Percentiles rank a stretch among this genome's conserved stretches.
Conservation (phyloP, 495 filamentous ascomycete genomes). For the Hypomontagnella submonticulosa region DNA sequence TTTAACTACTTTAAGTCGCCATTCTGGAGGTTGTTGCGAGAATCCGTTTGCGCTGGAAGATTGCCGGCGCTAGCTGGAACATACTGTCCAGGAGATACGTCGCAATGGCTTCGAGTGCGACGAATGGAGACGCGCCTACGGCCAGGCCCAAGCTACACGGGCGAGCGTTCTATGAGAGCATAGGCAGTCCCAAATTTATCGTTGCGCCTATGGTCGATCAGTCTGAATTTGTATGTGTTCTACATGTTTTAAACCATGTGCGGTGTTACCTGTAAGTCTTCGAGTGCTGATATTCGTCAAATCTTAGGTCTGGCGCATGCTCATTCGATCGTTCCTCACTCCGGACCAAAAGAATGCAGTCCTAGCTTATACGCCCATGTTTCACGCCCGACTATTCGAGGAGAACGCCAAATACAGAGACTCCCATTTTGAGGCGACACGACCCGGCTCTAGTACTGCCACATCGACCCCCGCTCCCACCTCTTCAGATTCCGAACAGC, state of each 20-base stretch:
- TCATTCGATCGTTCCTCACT: constrained; percentile 88
- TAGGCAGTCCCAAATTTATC: constrained; percentile 89
- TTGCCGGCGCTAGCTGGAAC: constrained; percentile 31
- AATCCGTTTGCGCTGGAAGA: constrained; percentile 23
- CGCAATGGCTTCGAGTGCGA: constrained; percentile 30
- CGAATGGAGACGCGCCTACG: constrained; percentile 18
- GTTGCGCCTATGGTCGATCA: constrained; percentile 98
- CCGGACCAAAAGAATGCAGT: constrained; percentile 67
- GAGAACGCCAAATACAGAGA: constrained; percentile 79
- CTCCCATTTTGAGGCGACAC: constrained; percentile 77
- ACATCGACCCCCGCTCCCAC: constrained; percentile 35
- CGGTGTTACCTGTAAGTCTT: neutral
- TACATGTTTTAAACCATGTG: neutral
- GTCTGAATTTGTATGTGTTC: constrained; percentile 85
- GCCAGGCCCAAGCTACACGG: constrained; percentile 74
- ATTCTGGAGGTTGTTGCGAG: constrained; percentile 31
- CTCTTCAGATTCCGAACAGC: constrained; percentile 13
- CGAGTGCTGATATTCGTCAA: constrained; percentile 27
- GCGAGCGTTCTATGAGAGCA: constrained; percentile 89
- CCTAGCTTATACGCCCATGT: constrained; percentile 93
- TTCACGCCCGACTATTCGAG: constrained; percentile 86
- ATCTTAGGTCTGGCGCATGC: constrained; percentile 89
- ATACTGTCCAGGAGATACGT: constrained; percentile 21
- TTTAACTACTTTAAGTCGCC: neutral
- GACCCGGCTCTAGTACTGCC: constrained; percentile 23